Evolutionary conservation across 2,329 filamentous ascomycete genomes (phyloP).

Genomic region (Aspergillus costaricaensis): DNA sequence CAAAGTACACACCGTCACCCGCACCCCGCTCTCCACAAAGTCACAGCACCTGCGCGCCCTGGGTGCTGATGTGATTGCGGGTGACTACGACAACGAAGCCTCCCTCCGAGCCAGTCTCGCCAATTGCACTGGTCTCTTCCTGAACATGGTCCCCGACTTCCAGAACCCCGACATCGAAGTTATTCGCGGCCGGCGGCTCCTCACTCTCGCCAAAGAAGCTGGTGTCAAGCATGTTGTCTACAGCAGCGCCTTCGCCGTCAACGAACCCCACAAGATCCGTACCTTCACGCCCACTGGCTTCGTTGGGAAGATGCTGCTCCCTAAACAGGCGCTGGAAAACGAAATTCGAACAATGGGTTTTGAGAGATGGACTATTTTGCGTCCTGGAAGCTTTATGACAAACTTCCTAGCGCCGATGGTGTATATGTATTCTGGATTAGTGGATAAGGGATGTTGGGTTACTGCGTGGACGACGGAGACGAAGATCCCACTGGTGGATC

Average conservation of each 20-base stretch:
- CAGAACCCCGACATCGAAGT: constrained; percentile 19
- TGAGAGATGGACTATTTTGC: constrained; percentile 52
- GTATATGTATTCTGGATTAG: constrained; percentile 44
- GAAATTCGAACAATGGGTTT: constrained; percentile 42
- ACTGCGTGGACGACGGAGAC: constrained; percentile 41
- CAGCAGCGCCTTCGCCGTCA: constrained; percentile 30
- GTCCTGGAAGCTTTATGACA: constrained; percentile 55
- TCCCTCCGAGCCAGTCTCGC: constrained; percentile 30
- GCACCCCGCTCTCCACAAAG: constrained; percentile 27
- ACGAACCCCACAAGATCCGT: constrained; percentile 31
- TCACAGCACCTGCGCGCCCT: constrained; percentile 30
- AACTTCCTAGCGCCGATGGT: constrained; percentile 52
- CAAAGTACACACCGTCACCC: constrained; percentile 37
- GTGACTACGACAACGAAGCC: constrained; percentile 33
- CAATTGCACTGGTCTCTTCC: constrained; percentile 34
- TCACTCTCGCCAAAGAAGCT: constrained; percentile 28
- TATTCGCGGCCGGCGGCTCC: constrained; percentile 28
- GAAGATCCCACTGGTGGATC: constrained; percentile 48
- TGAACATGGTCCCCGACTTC: constrained; percentile 19
- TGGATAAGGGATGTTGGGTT: constrained; percentile 41
- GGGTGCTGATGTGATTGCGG: constrained; percentile 34
- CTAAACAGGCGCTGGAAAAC: constrained; percentile 49
- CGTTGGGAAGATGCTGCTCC: constrained; percentile 33
- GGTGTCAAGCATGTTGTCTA: constrained; percentile 38
- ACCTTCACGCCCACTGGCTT: constrained; percentile 31